Evolutionary conservation across 352 stramenopile species (phyloP), one percentile per base, ranked within the genome.

Genomic region (Phytophthora idaei): DNA sequence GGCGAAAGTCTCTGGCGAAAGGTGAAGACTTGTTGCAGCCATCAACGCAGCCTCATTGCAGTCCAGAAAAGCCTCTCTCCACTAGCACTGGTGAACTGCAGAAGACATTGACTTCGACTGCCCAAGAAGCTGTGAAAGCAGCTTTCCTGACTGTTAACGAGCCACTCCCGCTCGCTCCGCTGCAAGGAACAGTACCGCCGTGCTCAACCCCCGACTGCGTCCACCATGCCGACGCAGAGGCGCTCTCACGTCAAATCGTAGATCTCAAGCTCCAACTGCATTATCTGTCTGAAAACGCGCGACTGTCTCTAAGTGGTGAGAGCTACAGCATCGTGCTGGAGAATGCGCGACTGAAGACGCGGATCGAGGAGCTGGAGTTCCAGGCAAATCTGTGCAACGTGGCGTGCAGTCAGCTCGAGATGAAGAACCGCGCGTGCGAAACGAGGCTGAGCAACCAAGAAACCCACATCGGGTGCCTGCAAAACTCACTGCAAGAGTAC

Each of bases 401-500:
- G 21, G 56, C 74, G 6, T 85, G 79, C 47, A 90, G 79, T 49
- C 79, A 90, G 53, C 76, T 87, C 21, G 78, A 89, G 53, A 88
- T 87, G 76, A 92, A 88, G 69, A 84, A 90, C 50, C 76, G 76
- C 36, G 76, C 83, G 49, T 87, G 74, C 39, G 83, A 92, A 57
- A 89, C 85, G 17, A 77, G 83, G 2, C 46, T 90, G 27, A 89
- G 78, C 67, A 91, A 89, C 59, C 81, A 93, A 44, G 85, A 92
- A 42, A 90, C 77, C 2, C 82, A 93, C 61, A 89, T 90, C 11
- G 67, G 72, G n/a, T 90, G 74, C 49, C 74, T 92, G 9, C 80
- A 93, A 57, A 90, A 87, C 61, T 92, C 81, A 25, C 66, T 93
- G 28, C 81, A 91, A 45, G 83, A 93, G 59, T 93, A 92, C 57